Base-by-base conservation (phyloP, 176 grass and related monocot species). In the Elymus sibiricus region DNA sequence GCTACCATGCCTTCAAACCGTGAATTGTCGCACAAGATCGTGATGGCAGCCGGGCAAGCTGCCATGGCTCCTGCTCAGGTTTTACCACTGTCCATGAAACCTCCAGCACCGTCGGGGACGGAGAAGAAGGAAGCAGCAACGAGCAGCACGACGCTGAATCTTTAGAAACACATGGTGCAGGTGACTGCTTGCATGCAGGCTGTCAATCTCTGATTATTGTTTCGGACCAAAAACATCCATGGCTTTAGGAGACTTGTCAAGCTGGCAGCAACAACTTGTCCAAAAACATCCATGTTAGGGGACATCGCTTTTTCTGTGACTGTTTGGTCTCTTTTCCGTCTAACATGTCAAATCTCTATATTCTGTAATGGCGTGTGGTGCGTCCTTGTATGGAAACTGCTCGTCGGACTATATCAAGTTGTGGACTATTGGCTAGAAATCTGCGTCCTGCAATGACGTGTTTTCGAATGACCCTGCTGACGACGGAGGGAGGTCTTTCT, bases 81-180 rank as follows among this genome's bases (percentile, higher is more conserved):
- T 6, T n/a, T 26, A 7, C 78, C 83, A 27, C 49, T 85, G 5
- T 42, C 83, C 21, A 86, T 70, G 38, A 86, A 63, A 86, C 46
- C 83, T 17, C 78, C 83, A 44, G 35, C 62, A 17, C 28, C 37
- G 68, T 82, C 78, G 37, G 78, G 62, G 55, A 26, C 38, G 0
- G 69, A 85, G 38, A 89, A 31, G 46, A 89, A 31, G 46, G 82
- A 74, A 22, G 37, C 70, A 1, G 38, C 37, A 16, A 55, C 62
- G 70, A 86, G 70, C 71, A 75, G 60, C 24, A 78, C 29, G 3
- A 62, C 60, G 83, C 29, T 82, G 62, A 84, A 79, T 38, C 70
- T 63, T 51, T 90, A 90, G 38, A 63, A 82, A 42, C n/a, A 49
- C 7, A 44, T 14, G 26, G 47, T 21, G 82, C 14, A 2, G 34